Percentiles rank a stretch among this genome's conserved stretches.
Conservation (phyloP, 177 flowering plant genomes). For the Vitis hybrid region DNA sequence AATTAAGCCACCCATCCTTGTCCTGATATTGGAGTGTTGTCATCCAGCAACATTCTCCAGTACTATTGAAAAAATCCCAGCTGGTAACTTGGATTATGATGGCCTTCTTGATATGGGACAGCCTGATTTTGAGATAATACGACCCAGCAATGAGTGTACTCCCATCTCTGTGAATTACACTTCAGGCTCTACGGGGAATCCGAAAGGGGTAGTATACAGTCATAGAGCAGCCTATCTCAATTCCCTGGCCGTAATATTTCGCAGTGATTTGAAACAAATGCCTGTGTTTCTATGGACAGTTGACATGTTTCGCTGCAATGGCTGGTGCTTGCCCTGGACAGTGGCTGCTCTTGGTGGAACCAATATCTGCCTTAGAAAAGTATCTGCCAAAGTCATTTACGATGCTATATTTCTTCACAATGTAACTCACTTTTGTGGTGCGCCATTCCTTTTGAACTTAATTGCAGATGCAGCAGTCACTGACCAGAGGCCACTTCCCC, state of each 20-base stretch:
- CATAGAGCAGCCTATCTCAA: constrained; percentile 81
- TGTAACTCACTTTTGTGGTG: constrained; percentile 74
- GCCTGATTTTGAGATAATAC: constrained; percentile 29
- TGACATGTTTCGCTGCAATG: constrained; percentile 88
- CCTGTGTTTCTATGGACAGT: constrained; percentile 76
- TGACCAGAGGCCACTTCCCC: constrained; percentile 42
- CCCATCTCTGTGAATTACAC: constrained; percentile 68
- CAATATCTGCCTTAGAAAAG: constrained; percentile 56
- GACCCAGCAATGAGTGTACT: constrained; percentile 54
- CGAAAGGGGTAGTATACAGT: constrained; percentile 76
- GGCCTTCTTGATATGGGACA: constrained; percentile 33
- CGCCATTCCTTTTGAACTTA: constrained; percentile 76
- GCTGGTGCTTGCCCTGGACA: constrained; percentile 82
- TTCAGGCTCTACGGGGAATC: constrained; percentile 74
- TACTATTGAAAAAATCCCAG: background rate
- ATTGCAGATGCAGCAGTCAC: constrained; percentile 38
- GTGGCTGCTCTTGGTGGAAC: constrained; percentile 75
- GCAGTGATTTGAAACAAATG: constrained; percentile 43
- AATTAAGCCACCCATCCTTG: constrained; percentile 37
- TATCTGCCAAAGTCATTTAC: constrained; percentile 46
- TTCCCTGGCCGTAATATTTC: constrained; percentile 47
- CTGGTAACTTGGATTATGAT: constrained; percentile 39
- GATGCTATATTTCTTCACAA: constrained; percentile 43
- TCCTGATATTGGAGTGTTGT: constrained; percentile 37
- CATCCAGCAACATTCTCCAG: background rate